Evolutionary conservation across 257 asterid genomes (phyloP).

Genomic region (Fraxinus excelsior): DNA sequence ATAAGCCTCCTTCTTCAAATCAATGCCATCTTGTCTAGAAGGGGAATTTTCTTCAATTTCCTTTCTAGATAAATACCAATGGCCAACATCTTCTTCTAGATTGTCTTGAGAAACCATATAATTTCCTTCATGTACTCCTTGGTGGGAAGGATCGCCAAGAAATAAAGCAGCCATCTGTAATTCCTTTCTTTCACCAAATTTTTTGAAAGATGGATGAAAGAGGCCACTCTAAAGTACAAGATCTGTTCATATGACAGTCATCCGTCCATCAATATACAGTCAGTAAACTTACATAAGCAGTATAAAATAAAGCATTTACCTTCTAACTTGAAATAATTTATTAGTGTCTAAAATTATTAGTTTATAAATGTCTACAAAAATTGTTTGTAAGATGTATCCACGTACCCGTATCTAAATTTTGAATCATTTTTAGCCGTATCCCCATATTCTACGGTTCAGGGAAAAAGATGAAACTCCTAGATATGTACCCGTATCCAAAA

Average conservation of each 20-base stretch:
- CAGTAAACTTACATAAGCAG: neutral
- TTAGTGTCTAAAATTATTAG: neutral
- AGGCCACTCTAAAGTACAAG: constrained; percentile 27
- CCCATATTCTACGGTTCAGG: too few relatives aligned
- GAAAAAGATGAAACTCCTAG: neutral
- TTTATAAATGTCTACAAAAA: neutral
- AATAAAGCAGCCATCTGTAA: constrained; percentile 59
- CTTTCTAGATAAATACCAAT: constrained; percentile 77
- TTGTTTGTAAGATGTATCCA: neutral
- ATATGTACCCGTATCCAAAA: neutral
- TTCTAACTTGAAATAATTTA: neutral
- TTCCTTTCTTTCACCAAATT: constrained; percentile 34
- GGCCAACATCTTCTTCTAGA: constrained; percentile 64
- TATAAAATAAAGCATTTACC: neutral
- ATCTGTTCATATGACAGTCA: constrained; percentile 28
- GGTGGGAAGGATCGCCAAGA: constrained; percentile 67
- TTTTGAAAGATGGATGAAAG: constrained; percentile 22
- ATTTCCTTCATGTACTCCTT: constrained; percentile 62
- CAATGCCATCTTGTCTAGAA: constrained; percentile 77
- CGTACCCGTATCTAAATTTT: neutral
- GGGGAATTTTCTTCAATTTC: constrained; percentile 94
- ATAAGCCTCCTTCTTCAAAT: constrained; percentile 81
- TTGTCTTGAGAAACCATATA: constrained; percentile 56
- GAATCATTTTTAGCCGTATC: neutral
- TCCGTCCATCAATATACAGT: constrained; percentile 12